A percentile compares a stretch with the other conserved stretches of the same genome.
phyloP scores from a whole-genome alignment of 129 eudicot species.

The Flaveria brownii region DNA sequence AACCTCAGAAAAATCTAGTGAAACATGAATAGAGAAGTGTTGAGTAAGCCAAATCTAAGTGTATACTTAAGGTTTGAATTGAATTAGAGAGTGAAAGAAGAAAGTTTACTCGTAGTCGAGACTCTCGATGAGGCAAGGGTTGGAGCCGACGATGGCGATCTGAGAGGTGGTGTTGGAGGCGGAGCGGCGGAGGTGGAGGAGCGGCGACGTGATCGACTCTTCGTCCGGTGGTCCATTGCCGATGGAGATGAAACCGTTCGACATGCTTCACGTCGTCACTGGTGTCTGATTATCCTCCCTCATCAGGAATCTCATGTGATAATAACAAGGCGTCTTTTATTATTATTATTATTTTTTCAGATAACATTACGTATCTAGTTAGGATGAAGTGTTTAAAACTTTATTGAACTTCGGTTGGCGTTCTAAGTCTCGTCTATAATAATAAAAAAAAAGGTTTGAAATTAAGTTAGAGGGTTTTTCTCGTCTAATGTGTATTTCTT shows the following conservation, averaged over 20 bases:
- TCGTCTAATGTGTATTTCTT: too few species aligned
- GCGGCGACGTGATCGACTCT: conserved; percentile 41
- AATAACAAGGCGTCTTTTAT: neutral
- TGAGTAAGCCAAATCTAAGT: neutral
- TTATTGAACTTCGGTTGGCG: too few species aligned
- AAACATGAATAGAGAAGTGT: neutral
- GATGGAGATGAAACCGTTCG: conserved; percentile 14
- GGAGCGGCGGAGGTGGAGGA: conserved; percentile 55
- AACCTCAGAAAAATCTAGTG: neutral
- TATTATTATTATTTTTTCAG: neutral
- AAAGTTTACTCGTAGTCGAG: conserved; percentile 75
- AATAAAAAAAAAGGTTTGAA: too few species aligned
- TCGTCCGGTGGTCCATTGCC: conserved; percentile 41
- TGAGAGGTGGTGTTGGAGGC: conserved; percentile 68
- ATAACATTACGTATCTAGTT: too few species aligned
- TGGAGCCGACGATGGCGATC: conserved; percentile 82
- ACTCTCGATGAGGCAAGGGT: conserved; percentile 75
- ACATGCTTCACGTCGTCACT: conserved; percentile 2
- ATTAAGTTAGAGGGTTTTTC: too few species aligned
- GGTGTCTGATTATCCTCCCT: neutral
- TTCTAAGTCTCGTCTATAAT: too few species aligned
- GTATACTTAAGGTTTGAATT: neutral
- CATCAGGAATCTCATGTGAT: neutral
- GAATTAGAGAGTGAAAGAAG: neutral
- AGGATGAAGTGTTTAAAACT: too few species aligned